These are phyloP conservation scores for Fremontodendron californicum DNA, from an alignment of 345 rosid species.

Conservation along the genomic window DNA sequence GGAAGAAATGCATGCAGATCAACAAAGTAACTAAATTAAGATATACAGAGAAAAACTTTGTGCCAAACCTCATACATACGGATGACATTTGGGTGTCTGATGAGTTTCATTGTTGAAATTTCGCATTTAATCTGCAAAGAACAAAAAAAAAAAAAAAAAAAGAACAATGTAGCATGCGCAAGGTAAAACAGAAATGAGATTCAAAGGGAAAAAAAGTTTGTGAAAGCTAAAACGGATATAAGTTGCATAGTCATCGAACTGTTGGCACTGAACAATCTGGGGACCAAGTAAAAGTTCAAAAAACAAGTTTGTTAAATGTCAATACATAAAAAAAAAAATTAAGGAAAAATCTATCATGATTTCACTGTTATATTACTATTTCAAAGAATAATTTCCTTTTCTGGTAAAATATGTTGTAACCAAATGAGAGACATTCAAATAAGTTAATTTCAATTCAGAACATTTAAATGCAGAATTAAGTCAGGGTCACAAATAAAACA, in stretches of 20 bases:
- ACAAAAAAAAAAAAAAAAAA: background rate
- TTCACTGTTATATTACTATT: background rate
- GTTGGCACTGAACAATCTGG: no score
- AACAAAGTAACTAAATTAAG: background rate
- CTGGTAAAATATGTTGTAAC: background rate
- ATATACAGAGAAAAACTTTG: background rate
- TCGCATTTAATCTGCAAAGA: constrained; percentile 83
- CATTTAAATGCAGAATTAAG: background rate
- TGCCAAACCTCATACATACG: constrained; percentile 85
- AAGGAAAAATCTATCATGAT: background rate
- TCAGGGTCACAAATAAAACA: background rate
- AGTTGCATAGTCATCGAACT: background rate
- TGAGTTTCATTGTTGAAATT: constrained; percentile 90
- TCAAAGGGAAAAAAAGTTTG: background rate
- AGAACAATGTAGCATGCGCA: background rate
- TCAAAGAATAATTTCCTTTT: background rate
- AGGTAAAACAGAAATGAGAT: background rate
- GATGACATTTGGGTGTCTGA: constrained; percentile 93
- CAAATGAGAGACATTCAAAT: background rate
- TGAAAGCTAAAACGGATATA: background rate
- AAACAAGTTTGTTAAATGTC: background rate
- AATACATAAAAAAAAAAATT: background rate
- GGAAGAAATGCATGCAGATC: background rate
- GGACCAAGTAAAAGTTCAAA: no score
- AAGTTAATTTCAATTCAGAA: background rate